A percentile compares a stretch with the other conserved stretches of the same genome.
phyloP scores from a whole-genome alignment of 495 filamentous ascomycete species.

The Tuber umbilicatum region DNA sequence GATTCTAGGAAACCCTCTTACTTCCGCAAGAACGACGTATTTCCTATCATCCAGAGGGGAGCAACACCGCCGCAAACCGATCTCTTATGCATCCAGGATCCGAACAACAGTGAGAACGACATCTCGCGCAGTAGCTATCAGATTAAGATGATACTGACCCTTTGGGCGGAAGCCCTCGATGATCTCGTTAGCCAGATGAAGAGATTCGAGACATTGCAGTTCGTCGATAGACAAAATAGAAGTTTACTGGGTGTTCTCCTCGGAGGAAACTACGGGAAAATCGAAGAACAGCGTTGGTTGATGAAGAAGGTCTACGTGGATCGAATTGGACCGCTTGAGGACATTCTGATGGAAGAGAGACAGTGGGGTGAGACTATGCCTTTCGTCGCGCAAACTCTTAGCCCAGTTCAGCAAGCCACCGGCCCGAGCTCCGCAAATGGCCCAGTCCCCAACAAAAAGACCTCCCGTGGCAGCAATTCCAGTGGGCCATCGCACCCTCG shows the following conservation, averaged over 20 bases:
- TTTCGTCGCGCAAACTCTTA: not conserved
- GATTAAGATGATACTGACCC: slow-evolving; percentile 53
- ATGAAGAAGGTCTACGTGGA: slow-evolving; percentile 48
- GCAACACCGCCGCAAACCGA: slow-evolving; percentile 34
- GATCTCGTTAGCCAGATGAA: slow-evolving; percentile 55
- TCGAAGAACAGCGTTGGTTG: slow-evolving; percentile 56
- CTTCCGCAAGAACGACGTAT: slow-evolving; percentile 44
- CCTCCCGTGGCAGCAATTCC: not conserved
- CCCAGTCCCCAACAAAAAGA: not conserved
- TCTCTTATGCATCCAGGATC: slow-evolving; percentile 74
- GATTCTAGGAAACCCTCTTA: slow-evolving; percentile 67
- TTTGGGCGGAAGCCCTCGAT: slow-evolving; percentile 59
- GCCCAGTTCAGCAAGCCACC: not conserved
- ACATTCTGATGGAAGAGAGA: slow-evolving; percentile 8
- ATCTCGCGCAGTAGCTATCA: slow-evolving; percentile 74
- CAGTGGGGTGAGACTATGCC: not conserved
- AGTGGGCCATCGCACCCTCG: not conserved
- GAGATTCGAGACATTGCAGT: slow-evolving; percentile 37
- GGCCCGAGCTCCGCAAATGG: not conserved
- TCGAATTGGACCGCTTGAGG: slow-evolving; percentile 42
- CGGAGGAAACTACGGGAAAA: slow-evolving; percentile 64
- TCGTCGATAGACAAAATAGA: slow-evolving; percentile 21
- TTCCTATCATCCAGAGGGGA: slow-evolving; percentile 48
- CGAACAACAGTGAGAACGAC: slow-evolving; percentile 75
- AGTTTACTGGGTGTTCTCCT: slow-evolving; percentile 62